phyloP scores from a whole-genome alignment of 2,329 filamentous ascomycete genomes.

The Teratosphaeriaceae sp. region DNA sequence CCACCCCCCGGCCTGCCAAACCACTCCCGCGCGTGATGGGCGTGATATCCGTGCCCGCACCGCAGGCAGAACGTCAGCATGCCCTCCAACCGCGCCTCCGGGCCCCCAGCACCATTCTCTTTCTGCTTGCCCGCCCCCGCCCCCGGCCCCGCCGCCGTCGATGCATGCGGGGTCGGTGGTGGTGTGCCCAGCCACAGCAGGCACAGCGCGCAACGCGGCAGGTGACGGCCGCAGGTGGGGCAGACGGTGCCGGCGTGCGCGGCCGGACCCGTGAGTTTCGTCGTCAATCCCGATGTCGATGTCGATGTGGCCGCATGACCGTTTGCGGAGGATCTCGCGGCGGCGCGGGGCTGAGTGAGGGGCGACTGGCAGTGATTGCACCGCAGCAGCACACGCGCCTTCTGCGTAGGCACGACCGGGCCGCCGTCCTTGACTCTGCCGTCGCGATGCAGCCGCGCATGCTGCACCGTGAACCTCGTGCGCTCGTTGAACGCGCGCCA shows the following conservation, averaged over 20 bases:
- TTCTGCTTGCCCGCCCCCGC: constrained; percentile 30
- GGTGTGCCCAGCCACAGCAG: constrained; percentile 55
- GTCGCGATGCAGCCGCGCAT: constrained; percentile 58
- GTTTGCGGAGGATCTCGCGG: constrained; percentile 12
- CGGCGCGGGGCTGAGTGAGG: constrained; percentile 26
- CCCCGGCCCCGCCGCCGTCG: too few relatives aligned
- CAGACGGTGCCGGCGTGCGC: constrained; percentile 46
- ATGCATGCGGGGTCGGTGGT: too few relatives aligned
- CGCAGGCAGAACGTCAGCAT: constrained; percentile 56
- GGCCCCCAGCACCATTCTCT: constrained; percentile 8
- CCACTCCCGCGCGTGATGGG: constrained; percentile 56
- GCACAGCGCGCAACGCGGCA: constrained; percentile 58
- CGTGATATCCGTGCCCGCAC: constrained; percentile 59
- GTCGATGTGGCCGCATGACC: neutral
- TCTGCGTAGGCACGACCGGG: constrained; percentile 51
- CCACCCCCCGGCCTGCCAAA: constrained; percentile 49
- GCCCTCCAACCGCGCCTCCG: constrained; percentile 47
- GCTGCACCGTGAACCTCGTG: constrained; percentile 71
- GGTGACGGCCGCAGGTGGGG: constrained; percentile 54
- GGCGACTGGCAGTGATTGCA: constrained; percentile 66
- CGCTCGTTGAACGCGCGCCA: constrained; percentile 66
- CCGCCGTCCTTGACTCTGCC: too few relatives aligned
- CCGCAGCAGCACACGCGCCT: constrained; percentile 64
- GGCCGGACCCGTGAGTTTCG: constrained; percentile 18
- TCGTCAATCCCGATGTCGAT: too few relatives aligned